Evolutionary conservation across 345 rosid genomes (phyloP), one percentile per base, ranked within the genome.

Genomic region (Boechera retrofracta): DNA sequence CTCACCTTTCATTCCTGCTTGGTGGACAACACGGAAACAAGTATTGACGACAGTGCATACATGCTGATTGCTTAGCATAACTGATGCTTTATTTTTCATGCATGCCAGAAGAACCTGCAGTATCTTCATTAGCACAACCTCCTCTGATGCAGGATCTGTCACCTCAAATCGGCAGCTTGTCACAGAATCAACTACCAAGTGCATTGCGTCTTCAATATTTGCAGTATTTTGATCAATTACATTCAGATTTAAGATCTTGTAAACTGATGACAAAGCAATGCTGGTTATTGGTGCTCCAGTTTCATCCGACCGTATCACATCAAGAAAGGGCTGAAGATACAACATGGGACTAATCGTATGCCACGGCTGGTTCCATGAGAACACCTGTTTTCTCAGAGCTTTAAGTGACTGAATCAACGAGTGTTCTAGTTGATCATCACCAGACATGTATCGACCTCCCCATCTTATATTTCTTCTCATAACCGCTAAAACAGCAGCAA

Each of bases 391-490:
- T 77, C 99, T 81, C 72, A 95, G 81, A 39, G 88, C 84, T 87
- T 91, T 95, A 84, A 95, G 79, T 62, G 96, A 88, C 82, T 88
- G 99, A 78, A 95, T 91, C 79, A 92, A 77, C 32, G 94, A 89
- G 78, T 93, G 97, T 60, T 95, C 99, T 36, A 92, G 82, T 69
- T 92, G 98, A 80, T 92, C 99, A 74, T 95, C 99, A 69, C 97
- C 97, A 5, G 97, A 82, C 87, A 91, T 85, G 62, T 92, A 95
- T 53, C 91, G 97, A 75, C 93, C 94, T 15, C 96, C 97, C 99
- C 99, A 95, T 72, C 94, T 86, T n/a, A 91, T 94, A 82, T 91
- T 95, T 87, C 97, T 91, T 82, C 99, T 88, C 99, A 95, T 92
- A 53, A 92, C 90, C 6, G 99, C 91, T 86, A 95, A 87, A 36